Conservation (phyloP, 169 alveolate genomes). For the Blepharisma undulans region DNA sequence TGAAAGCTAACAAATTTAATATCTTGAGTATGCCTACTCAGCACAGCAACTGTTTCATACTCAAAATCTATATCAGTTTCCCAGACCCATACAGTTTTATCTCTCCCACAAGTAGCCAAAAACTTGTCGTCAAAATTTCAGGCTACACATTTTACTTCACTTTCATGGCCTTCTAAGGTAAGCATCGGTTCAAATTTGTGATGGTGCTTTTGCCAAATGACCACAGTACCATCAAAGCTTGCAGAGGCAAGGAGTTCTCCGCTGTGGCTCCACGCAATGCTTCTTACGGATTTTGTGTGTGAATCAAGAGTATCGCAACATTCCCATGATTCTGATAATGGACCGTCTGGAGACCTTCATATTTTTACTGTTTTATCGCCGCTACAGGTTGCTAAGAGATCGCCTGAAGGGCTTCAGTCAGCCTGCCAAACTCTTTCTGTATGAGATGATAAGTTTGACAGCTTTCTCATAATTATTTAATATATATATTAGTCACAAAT, state of each 20-base stretch:
- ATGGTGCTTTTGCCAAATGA: constrained; percentile 75
- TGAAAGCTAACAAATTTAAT: constrained; percentile 86
- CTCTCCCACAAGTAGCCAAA: constrained; percentile 90
- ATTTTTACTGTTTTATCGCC: constrained; percentile 73
- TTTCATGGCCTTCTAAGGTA: constrained; percentile 87
- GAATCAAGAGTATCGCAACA: constrained; percentile 38
- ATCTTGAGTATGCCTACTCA: constrained; percentile 86
- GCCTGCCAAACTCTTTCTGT: constrained; percentile 21
- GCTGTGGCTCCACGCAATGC: constrained; percentile 81
- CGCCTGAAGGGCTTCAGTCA: constrained; percentile 27
- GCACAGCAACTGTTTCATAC: constrained; percentile 79
- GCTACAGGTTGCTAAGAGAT: constrained; percentile 66
- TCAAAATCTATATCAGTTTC: constrained; percentile 77
- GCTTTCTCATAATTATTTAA: neutral
- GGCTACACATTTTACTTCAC: constrained; percentile 89
- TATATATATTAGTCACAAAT: neutral
- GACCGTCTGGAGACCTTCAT: constrained; percentile 44
- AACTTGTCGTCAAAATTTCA: constrained; percentile 81
- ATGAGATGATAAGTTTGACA: neutral
- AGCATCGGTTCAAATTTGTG: constrained; percentile 67
- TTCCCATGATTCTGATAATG: neutral
- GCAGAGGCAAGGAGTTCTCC: constrained; percentile 86
- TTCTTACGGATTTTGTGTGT: constrained; percentile 84
- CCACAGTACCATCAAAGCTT: constrained; percentile 84
- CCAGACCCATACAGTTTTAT: constrained; percentile 90